Percentiles rank a stretch among this genome's conserved stretches.
Conservation (phyloP, 805 yeast genomes). For the Maudiozyma pseudohumilis region DNA sequence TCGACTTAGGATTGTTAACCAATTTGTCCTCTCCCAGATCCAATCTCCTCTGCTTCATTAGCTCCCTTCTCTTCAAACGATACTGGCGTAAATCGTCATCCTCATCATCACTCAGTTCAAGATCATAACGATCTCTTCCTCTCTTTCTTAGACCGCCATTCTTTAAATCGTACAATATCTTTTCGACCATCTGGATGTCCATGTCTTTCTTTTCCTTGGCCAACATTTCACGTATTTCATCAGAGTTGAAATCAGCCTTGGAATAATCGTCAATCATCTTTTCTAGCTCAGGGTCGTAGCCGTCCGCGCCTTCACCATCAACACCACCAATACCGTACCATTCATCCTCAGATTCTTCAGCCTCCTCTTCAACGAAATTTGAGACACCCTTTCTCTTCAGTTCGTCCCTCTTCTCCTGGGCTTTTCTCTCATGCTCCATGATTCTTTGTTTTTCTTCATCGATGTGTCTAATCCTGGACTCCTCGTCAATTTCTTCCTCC, state of each 20-base stretch:
- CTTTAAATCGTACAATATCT: constrained; percentile 59
- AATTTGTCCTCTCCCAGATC: constrained; percentile 35
- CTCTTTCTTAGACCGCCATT: constrained; percentile 60
- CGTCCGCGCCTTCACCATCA: constrained; percentile 43
- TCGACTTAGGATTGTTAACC: constrained; percentile 45
- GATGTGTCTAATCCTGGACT: constrained; percentile 3
- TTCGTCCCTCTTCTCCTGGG: constrained; percentile 34
- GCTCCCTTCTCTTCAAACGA: constrained; percentile 35
- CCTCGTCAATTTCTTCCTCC: constrained; percentile 6
- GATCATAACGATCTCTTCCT: constrained; percentile 43
- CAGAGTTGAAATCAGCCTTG: constrained; percentile 45
- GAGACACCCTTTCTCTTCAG: constrained; percentile 49
- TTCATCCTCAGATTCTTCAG: constrained; percentile 84
- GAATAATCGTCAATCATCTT: constrained; percentile 65
- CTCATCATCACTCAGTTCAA: constrained; percentile 68
- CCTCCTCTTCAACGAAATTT: constrained; percentile 66
- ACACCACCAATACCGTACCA: constrained; percentile 74
- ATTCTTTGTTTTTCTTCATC: constrained; percentile 16
- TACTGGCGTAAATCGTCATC: constrained; percentile 35
- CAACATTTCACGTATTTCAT: constrained; percentile 46
- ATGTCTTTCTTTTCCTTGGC: constrained; percentile 50
- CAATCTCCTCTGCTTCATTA: constrained; percentile 40
- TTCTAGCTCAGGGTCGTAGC: constrained; percentile 67
- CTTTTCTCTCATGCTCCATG: constrained; percentile 15
- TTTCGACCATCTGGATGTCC: constrained; percentile 56